Percentiles rank a stretch among this genome's conserved stretches.
These are phyloP conservation scores for Ambrosia hybrid DNA, from an alignment of 140 eudicot genomes.

Conservation along the genomic window DNA sequence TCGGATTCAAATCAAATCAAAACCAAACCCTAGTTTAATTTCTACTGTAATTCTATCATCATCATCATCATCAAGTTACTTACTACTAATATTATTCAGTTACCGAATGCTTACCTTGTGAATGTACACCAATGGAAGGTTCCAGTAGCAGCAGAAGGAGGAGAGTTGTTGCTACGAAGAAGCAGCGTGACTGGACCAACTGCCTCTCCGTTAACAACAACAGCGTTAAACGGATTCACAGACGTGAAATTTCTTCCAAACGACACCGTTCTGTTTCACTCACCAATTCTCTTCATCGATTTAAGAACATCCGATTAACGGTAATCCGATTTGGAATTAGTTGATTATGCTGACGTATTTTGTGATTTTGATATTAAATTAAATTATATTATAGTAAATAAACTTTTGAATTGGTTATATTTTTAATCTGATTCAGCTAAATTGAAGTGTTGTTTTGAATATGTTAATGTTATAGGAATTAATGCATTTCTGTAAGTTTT, in stretches of 20 bases:
- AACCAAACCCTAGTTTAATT: not conserved
- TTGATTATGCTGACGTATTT: too few relatives aligned
- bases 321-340: conserved; percentile 10
- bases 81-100: not conserved
- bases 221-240: conserved; percentile 51
- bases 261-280: conserved; percentile 45
- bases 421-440: too few relatives aligned
- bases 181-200: conserved; percentile 36
- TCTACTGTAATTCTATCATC: not conserved
- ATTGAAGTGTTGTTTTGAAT: too few relatives aligned
- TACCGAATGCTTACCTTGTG: too few relatives aligned
- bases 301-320: conserved; percentile 54
- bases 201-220: conserved; percentile 44
- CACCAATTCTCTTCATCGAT: conserved; percentile 47
- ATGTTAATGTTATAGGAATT: too few relatives aligned
- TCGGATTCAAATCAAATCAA: not conserved
- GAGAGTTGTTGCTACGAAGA: conserved; percentile 52
- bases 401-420: too few relatives aligned
- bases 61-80: not conserved
- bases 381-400: too few relatives aligned
- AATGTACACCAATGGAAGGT: not conserved
- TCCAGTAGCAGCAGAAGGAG: conserved; percentile 33
- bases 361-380: too few relatives aligned
- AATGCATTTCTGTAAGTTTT: too few relatives aligned
- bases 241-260: conserved; percentile 60